Percentiles rank a stretch among this genome's conserved stretches.
Evolutionary conservation across 2,329 filamentous ascomycete species (phyloP).

Genomic region (Coniochaeta prunicola): DNA sequence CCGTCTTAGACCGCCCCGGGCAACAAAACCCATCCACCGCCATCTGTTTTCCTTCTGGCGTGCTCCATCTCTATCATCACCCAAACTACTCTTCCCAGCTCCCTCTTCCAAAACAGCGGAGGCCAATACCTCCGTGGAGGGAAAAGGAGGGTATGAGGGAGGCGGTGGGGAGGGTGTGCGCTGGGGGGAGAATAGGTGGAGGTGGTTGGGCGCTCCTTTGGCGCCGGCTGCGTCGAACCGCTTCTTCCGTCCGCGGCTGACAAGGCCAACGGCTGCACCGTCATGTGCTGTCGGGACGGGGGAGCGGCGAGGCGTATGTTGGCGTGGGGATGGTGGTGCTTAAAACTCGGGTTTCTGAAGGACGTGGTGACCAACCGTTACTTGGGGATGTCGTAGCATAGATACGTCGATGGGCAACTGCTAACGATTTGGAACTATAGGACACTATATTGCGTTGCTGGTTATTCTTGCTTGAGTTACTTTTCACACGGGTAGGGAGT

Average conservation of each 20-base stretch:
- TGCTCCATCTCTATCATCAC: too few species aligned
- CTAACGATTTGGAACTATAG: not conserved
- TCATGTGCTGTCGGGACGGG: slow-evolving; percentile 23
- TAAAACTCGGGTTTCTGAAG: slow-evolving; percentile 31
- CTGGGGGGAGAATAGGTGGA: not conserved
- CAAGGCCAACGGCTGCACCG: slow-evolving; percentile 21
- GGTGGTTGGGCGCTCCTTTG: slow-evolving; percentile 2
- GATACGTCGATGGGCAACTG: not conserved
- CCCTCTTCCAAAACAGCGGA: not conserved
- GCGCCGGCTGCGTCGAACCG: slow-evolving; percentile 6
- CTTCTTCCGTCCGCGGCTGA: slow-evolving; percentile 4
- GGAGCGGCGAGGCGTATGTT: slow-evolving; percentile 8
- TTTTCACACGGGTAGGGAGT: not conserved
- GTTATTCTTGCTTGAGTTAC: not conserved
- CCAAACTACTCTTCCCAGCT: too few species aligned
- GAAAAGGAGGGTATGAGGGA: not conserved
- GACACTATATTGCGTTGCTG: not conserved
- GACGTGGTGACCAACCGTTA: not conserved
- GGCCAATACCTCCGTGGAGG: not conserved
- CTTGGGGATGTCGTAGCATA: not conserved
- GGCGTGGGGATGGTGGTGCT: slow-evolving; percentile 29
- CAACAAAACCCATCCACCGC: not conserved
- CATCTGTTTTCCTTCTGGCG: not conserved
- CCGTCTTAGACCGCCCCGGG: slow-evolving; percentile 26
- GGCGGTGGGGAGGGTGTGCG: not conserved